Percentiles rank a stretch among this genome's conserved stretches.
phyloP scores from a whole-genome alignment of 352 stramenopile genomes.

The Hyaloperonospora brassicae region DNA sequence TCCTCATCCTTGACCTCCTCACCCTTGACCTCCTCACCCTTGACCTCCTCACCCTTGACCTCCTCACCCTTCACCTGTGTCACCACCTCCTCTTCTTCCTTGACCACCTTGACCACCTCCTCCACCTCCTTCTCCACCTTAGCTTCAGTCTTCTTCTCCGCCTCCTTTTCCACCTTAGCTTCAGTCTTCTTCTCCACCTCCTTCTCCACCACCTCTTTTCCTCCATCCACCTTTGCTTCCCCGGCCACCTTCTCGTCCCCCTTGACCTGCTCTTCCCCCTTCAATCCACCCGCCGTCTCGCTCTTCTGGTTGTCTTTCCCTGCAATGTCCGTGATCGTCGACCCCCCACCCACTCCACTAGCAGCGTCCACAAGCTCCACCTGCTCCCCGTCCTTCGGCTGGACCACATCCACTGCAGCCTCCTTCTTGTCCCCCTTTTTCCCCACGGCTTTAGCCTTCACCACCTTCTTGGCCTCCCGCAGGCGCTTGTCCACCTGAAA shows the following conservation, averaged over 20 bases:
- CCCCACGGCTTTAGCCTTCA: slow-evolving; percentile 5
- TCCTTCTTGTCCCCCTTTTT: slow-evolving; percentile 4
- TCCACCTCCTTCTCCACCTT: slow-evolving; percentile 12
- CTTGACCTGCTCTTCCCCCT: slow-evolving; percentile 4
- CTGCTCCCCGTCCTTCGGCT: slow-evolving; percentile 12
- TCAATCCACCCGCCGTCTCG: slow-evolving; percentile 1
- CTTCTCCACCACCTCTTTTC: slow-evolving; percentile 6
- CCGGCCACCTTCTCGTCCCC: background rate
- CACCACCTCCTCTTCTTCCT: too few relatives aligned
- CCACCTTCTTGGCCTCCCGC: slow-evolving; percentile 11
- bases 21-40: slow-evolving; percentile 8
- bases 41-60: slow-evolving; percentile 4
- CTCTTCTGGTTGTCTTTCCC: slow-evolving; percentile 12
- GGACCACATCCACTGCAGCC: slow-evolving; percentile 13
- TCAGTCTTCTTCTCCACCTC: slow-evolving; percentile 1
- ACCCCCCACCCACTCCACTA: slow-evolving; percentile 21
- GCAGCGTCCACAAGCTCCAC: slow-evolving; percentile 19
- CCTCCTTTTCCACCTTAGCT: slow-evolving; percentile 3
- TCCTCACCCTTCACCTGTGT: slow-evolving; percentile 6
- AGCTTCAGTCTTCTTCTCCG: slow-evolving; percentile 4
- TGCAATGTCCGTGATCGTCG: slow-evolving; percentile 27
- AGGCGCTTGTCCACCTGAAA: slow-evolving; percentile 35
- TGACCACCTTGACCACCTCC: slow-evolving; percentile 5
- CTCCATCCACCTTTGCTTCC: slow-evolving; percentile 3
- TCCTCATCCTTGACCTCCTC: slow-evolving; percentile 8